Conservation (phyloP, 805 yeast species). For the Pichia paraexigua region DNA sequence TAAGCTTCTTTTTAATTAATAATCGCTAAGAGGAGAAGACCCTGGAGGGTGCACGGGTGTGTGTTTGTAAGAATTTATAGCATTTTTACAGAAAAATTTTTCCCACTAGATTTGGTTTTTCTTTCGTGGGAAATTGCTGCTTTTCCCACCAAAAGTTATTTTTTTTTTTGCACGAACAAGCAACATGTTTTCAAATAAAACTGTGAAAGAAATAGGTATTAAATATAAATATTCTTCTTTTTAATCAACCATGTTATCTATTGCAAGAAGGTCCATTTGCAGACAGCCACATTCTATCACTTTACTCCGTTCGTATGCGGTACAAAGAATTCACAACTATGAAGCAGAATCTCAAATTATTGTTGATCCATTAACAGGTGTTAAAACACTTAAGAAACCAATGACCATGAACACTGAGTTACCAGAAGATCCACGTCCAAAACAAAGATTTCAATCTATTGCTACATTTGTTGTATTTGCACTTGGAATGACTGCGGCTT, state of each 20-base stretch:
- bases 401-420: slow-evolving; percentile 69
- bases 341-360: slow-evolving; percentile 15
- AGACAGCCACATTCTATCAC: background rate
- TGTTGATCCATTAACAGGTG: slow-evolving; percentile 18
- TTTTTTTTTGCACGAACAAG: background rate
- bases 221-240: background rate
- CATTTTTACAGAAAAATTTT: too few species aligned
- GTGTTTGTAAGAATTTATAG: background rate
- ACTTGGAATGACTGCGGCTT: slow-evolving; percentile 43
- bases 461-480: slow-evolving; percentile 47
- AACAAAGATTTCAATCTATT: slow-evolving; percentile 30
- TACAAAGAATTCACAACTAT: slow-evolving; percentile 12
- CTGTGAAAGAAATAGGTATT: background rate
- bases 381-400: slow-evolving; percentile 27
- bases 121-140: too few species aligned
- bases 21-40: background rate
- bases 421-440: slow-evolving; percentile 65
- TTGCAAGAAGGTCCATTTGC: background rate
- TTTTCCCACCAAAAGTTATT: background rate
- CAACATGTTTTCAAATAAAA: background rate
- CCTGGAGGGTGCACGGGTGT: background rate
- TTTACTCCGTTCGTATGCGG: background rate
- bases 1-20: background rate
- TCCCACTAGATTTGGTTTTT: background rate
- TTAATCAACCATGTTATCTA: background rate